Evolutionary conservation across 768 basidiomycete species (phyloP).

Genomic region (Mycena crocata): DNA sequence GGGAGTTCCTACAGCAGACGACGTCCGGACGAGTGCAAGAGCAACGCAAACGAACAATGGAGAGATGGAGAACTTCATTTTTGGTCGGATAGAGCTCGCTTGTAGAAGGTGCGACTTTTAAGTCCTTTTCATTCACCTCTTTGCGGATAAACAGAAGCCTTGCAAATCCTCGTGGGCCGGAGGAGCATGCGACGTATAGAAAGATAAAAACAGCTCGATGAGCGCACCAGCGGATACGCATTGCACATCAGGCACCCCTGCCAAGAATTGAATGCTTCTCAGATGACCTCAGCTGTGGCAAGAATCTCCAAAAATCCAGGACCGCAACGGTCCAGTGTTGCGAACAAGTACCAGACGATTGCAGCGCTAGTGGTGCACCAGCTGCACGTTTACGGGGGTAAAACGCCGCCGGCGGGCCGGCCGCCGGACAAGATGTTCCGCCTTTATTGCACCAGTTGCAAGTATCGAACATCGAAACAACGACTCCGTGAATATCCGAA

Average conservation of each 20-base stretch:
- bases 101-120: neutral
- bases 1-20: constrained; percentile 27
- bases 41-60: constrained; percentile 18
- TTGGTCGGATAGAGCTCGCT: neutral
- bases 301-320: too few species aligned
- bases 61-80: constrained; percentile 18
- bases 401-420: neutral
- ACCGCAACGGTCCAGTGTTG: neutral
- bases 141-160: constrained; percentile 14
- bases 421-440: too few species aligned
- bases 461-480: too few species aligned
- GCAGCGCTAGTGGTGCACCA: neutral
- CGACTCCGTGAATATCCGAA: too few species aligned
- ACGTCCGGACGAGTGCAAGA: constrained; percentile 16
- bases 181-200: too few species aligned
- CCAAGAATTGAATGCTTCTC: neutral
- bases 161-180: too few species aligned
- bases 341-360: neutral
- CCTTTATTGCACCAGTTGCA: too few species aligned
- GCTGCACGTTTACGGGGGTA: too few species aligned
- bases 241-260: neutral
- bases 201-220: too few species aligned
- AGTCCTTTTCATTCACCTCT: neutral
- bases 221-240: neutral
- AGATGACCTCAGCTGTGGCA: neutral